Conservation (phyloP, 345 rosid genomes). For the Aurinia saxatilis region DNA sequence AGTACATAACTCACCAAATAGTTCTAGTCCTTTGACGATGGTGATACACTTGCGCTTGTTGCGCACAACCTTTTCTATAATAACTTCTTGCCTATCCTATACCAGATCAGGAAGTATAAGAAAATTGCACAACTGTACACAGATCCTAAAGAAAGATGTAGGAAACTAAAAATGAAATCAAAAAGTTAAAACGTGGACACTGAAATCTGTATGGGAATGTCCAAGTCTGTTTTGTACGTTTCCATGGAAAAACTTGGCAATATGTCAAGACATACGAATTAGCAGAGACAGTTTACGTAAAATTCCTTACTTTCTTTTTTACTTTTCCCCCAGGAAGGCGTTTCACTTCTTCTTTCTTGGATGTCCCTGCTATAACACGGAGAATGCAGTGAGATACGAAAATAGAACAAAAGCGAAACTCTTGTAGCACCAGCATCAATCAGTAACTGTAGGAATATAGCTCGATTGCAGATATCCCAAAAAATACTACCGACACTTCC, state of each 20-base stretch:
- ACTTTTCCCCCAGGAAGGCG: conserved; percentile 92
- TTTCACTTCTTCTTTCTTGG: conserved; percentile 74
- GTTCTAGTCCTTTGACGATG: conserved; percentile 84
- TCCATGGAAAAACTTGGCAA: neutral
- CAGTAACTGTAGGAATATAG: neutral
- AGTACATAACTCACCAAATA: conserved; percentile 58
- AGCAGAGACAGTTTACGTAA: neutral
- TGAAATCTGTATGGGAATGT: neutral
- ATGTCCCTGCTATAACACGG: conserved; percentile 33
- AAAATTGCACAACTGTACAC: neutral
- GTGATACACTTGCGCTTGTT: conserved; percentile 95
- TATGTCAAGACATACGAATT: neutral
- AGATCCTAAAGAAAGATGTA: neutral
- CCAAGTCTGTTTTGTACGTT: neutral
- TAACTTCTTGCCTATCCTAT: conserved; percentile 85
- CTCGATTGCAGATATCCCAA: neutral
- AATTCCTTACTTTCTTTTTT: conserved; percentile 74
- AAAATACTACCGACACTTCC: neutral
- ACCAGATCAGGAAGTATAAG: neutral
- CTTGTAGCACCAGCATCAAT: neutral
- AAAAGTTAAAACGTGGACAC: neutral
- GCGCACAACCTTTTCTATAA: conserved; percentile 83
- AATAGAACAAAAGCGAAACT: neutral
- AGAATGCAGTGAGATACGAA: neutral
- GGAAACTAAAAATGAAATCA: neutral